phyloP scores from a whole-genome alignment of 768 basidiomycete genomes.

The Lactifluus hygrophoroides region DNA sequence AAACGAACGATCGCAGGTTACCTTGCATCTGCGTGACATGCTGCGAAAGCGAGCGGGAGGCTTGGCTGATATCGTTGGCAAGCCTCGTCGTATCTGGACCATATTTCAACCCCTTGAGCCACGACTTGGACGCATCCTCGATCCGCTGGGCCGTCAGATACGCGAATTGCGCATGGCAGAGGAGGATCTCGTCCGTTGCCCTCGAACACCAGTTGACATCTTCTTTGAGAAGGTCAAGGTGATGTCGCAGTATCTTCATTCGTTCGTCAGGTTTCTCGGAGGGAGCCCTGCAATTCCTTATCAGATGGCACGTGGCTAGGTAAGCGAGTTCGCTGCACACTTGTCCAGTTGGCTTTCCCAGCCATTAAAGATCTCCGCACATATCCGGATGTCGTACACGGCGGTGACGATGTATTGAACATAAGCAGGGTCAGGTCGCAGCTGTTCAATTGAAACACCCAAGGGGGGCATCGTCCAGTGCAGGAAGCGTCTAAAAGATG shows the following conservation, averaged over 20 bases:
- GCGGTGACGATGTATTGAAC: background rate
- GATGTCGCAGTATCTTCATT: background rate
- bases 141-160: slow-evolving; percentile 4
- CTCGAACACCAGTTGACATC: slow-evolving; percentile 1
- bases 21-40: background rate
- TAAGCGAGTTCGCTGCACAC: background rate
- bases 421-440: background rate
- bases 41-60: background rate
- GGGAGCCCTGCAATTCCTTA: background rate
- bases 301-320: background rate
- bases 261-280: background rate
- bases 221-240: background rate
- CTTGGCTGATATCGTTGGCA: slow-evolving; percentile 5
- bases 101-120: slow-evolving; percentile 2
- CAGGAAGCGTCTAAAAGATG: slow-evolving; percentile 2
- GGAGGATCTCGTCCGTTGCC: slow-evolving; percentile 5
- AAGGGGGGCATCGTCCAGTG: background rate
- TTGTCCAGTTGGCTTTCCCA: slow-evolving; percentile 7
- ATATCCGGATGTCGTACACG: slow-evolving; percentile 8
- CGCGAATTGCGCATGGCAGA: slow-evolving; percentile 9
- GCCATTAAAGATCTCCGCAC: slow-evolving; percentile 9
- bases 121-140: slow-evolving; percentile 2
- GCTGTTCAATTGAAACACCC: background rate
- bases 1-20: slow-evolving; percentile 1
- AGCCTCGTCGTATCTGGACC: slow-evolving; percentile 3